Evolutionary conservation across 2,329 filamentous ascomycete species (phyloP), one percentile per base, ranked within the genome.

Genomic region (Didymella pinodella): DNA sequence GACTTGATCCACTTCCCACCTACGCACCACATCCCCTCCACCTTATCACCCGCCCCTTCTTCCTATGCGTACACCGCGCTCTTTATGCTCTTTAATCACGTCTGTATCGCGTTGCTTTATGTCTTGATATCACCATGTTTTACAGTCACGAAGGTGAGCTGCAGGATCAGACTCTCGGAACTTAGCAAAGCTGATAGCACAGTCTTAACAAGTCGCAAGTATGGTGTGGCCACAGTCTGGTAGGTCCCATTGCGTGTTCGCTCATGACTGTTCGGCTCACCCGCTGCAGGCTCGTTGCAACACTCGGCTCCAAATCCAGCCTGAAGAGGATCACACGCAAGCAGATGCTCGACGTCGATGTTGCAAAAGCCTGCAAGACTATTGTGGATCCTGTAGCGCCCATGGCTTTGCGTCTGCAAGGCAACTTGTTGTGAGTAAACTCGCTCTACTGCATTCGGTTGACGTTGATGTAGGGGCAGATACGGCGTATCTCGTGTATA

Each of bases 141-240:
- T 98, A 97, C 81, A 96, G 91, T 70, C 92, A 97, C 80, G 93
- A 97, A 79, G 92, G 94, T 95, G 82, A 74, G 88, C 57, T 44
- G 44, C 41, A 34, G 29, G 53, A 18, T 8, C 38, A 51, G 10
- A 25, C 31, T 22, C 28, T 64, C 46, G 25, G 18, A 28, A 28
- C 14, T 3, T 8, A 18, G 7, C 18, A 7, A 20, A 48, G 52
- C 71, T 77, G 31, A 77, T 3, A 34, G 55, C 22, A 31, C 49
- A 88, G 86, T 99, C 59, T 86, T 99, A 54, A 95, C 89, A 3
- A 94, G 86, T 62, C 88, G 88, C 72, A 90, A 95, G 75, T 91
- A 97, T 85, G 95, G 95, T 55, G 91, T 99, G 57, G 90, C 94
- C 14, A 99, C 94, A 2, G 89, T 99, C 60, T 99, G 95, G 94